phyloP scores from a whole-genome alignment of 1,284 basidiomycete species.

The Sanghuangporus sanghuang region DNA sequence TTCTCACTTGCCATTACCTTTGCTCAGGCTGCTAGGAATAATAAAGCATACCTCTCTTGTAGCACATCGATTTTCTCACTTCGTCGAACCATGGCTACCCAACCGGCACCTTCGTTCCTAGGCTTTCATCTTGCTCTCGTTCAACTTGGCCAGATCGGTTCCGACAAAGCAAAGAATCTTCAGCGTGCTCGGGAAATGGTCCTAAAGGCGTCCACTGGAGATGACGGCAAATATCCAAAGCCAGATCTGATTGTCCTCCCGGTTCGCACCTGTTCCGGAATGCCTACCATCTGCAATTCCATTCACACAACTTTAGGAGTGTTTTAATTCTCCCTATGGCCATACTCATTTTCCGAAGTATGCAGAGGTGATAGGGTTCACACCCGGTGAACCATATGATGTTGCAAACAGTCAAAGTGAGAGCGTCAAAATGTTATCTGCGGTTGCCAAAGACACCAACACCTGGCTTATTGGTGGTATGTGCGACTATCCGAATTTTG shows the following conservation, averaged over 20 bases:
- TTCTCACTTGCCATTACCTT: neutral
- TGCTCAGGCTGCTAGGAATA: neutral
- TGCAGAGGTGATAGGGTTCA: conserved; percentile 74
- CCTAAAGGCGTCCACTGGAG: conserved; percentile 54
- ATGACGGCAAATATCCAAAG: conserved; percentile 37
- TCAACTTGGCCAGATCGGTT: conserved; percentile 70
- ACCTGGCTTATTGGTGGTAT: conserved; percentile 91
- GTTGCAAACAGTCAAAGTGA: conserved; percentile 59
- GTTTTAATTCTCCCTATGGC: conserved; percentile 98
- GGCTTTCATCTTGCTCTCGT: conserved; percentile 83
- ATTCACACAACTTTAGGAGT: conserved; percentile 60
- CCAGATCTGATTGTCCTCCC: conserved; percentile 88
- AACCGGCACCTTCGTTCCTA: conserved; percentile 41
- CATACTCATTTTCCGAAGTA: conserved; percentile 80
- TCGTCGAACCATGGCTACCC: conserved; percentile 2
- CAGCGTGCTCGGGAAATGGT: conserved; percentile 79
- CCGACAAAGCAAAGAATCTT: conserved; percentile 73
- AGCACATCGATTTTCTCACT: neutral
- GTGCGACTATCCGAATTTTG: conserved; percentile 16
- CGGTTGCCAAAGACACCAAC: conserved; percentile 74
- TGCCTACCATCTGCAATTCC: neutral
- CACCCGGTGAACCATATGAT: conserved; percentile 52
- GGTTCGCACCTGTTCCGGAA: conserved; percentile 36
- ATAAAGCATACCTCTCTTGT: neutral
- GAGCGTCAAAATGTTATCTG: conserved; percentile 79